Evolutionary conservation across 768 basidiomycete genomes (phyloP).

Genomic region (Auriscalpium microsporum): DNA sequence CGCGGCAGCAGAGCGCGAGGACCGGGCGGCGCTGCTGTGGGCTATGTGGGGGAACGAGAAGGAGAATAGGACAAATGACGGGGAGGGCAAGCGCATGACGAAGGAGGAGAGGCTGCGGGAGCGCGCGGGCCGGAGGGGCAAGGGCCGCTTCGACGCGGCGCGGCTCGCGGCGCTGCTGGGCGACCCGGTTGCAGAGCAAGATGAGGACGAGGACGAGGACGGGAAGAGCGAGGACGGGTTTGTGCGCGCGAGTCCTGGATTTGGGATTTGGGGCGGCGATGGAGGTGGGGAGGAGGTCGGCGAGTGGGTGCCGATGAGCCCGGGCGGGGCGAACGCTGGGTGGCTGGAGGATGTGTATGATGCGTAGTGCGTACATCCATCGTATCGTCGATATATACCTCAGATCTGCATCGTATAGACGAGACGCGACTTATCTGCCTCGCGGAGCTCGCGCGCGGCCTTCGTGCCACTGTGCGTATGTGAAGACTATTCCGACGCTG

Average conservation of each 20-base stretch:
- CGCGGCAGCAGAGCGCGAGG: constrained; percentile 10
- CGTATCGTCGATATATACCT: too few relatives aligned
- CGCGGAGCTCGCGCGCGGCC: too few relatives aligned
- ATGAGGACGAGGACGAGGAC: background rate
- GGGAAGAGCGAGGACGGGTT: background rate
- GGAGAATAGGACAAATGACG: constrained; percentile 22
- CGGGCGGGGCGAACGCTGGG: constrained; percentile 18
- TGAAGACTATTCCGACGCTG: too few relatives aligned
- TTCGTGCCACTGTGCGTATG: too few relatives aligned
- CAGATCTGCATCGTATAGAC: too few relatives aligned
- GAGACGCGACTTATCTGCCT: too few relatives aligned
- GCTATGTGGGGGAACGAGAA: constrained; percentile 12
- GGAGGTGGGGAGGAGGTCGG: constrained; percentile 31
- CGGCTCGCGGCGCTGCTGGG: background rate
- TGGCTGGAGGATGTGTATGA: constrained; percentile 21
- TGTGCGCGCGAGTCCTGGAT: constrained; percentile 3
- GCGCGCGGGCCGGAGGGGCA: constrained; percentile 8
- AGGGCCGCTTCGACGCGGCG: background rate
- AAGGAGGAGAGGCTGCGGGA: background rate
- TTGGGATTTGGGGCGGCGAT: too few relatives aligned
- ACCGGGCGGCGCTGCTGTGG: constrained; percentile 10
- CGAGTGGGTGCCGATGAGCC: constrained; percentile 37
- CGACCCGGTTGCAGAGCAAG: background rate
- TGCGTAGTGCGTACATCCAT: constrained; percentile 3
- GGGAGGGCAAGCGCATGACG: constrained; percentile 11